Evolutionary conservation across 345 rosid species (phyloP), one percentile per base, ranked within the genome.

Genomic region (Citrus glauca): DNA sequence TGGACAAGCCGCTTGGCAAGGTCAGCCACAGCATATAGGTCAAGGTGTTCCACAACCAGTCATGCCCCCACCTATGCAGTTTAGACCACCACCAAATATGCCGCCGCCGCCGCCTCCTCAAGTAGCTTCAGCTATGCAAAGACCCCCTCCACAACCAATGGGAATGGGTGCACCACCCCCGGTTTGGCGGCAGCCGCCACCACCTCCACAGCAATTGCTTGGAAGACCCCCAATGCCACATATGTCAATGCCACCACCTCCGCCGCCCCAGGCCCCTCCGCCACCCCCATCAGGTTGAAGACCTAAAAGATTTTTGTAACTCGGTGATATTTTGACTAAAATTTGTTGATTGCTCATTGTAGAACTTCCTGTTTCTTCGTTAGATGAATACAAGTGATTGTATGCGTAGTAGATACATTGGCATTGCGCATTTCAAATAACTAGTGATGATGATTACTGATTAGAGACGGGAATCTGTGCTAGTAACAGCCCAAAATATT

Each of bases 131-230:
- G 80, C 71, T 71, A 79, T 86, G 71, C 82, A 69, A 57, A 90
- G 94, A 70, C 94, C 88, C 20, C 94, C 92, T 0, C 98, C 93
- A 28, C 97, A 85, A 82, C 92, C 84, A 69, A 88, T 92, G 94
- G 95, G 91, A 69, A 89, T 93, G 92, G 90, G 86, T 57, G 81
- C 69, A 30, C 96, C 83, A 32, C 91, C 87, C 78, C 94, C 84
- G 38, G 75, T 53, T 7, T 87, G 93, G 78, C 89, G 85, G 81
- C 92, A 88, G 32, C 96, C 85, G 20, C 91, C 93, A 61, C 98
- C 92, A 32, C 98, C 89, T 9, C 87, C 87, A 5, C 97, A 86
- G 75, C 95, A 84, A 57, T 85, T 86, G 79, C 69, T 71, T 11
- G 92, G 91, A 56, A 82, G 88, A 55, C 89, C 83, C 14, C 88